phyloP scores from a whole-genome alignment of 176 grass and related monocot genomes.

The Rhipidocladum racemiflorum region DNA sequence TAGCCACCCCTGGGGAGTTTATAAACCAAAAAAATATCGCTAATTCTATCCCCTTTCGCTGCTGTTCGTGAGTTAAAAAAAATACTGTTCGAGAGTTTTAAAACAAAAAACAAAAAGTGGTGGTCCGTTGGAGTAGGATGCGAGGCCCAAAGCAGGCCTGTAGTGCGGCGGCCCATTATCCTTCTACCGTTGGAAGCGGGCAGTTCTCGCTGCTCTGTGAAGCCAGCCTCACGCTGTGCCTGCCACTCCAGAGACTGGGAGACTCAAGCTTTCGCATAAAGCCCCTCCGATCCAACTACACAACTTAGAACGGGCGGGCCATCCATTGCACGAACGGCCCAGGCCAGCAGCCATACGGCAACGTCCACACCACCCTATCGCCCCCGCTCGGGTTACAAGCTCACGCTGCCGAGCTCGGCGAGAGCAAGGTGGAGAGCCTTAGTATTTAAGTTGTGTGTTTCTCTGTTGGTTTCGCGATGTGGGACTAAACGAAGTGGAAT shows the following conservation, averaged over 20 bases:
- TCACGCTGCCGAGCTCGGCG: constrained; percentile 13
- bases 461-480: rapidly evolving
- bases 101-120: no score
- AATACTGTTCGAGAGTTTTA: no score
- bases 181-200: constrained; percentile 37
- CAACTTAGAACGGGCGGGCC: constrained; percentile 34
- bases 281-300: neutral
- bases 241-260: neutral
- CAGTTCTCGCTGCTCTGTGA: constrained; percentile 46
- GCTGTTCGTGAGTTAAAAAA: no score
- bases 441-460: neutral
- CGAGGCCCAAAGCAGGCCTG: no score
- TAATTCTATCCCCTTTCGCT: no score
- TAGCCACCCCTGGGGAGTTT: no score
- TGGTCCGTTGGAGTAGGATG: neutral
- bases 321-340: neutral
- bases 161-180: constrained; percentile 5
- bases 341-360: neutral
- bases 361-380: neutral
- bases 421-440: rapidly evolving
- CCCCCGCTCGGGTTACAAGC: constrained; percentile 39
- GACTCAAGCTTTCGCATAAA: neutral
- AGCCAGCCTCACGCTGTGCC: constrained; percentile 32
- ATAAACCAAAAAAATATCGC: no score
- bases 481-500: constrained; percentile 18